Percentiles rank a stretch among this genome's conserved stretches.
Evolutionary conservation across 1,284 basidiomycete species (phyloP).

Genomic region (Sanghuangporus baumii): DNA sequence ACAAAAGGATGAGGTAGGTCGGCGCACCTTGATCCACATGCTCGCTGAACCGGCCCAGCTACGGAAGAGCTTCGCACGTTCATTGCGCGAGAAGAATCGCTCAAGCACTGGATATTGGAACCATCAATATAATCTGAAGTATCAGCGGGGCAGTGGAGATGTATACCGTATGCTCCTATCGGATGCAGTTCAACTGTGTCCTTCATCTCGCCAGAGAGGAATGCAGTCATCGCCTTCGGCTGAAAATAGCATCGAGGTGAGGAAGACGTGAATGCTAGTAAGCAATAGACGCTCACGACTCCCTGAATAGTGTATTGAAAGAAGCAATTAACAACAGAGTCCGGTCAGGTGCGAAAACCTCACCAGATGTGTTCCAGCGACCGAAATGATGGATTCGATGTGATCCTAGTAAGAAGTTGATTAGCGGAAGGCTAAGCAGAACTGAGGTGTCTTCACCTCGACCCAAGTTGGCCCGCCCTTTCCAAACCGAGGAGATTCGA

Average conservation of each 20-base stretch:
- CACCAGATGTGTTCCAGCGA: constrained; percentile 86
- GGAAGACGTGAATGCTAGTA: neutral
- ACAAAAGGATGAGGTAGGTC: neutral
- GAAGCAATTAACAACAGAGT: neutral
- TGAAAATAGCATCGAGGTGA: constrained; percentile 24
- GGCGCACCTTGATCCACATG: constrained; percentile 81
- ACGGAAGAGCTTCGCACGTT: constrained; percentile 88
- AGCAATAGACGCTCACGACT: constrained; percentile 45
- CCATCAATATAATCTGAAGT: neutral
- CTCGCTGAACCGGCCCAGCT: constrained; percentile 94
- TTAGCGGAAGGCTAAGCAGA: neutral
- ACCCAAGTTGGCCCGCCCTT: constrained; percentile 89
- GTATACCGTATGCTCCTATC: constrained; percentile 72
- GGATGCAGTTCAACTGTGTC: constrained; percentile 93
- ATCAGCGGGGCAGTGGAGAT: neutral
- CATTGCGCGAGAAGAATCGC: constrained; percentile 85
- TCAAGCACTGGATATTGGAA: constrained; percentile 57
- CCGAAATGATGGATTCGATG: constrained; percentile 76
- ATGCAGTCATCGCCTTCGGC: constrained; percentile 95
- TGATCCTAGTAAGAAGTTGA: constrained; percentile 47
- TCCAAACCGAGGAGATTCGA: constrained; percentile 83
- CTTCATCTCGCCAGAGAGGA: constrained; percentile 92
- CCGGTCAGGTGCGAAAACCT: constrained; percentile 22
- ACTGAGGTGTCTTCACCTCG: constrained; percentile 48
- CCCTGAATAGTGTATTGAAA: constrained; percentile 39